Evolutionary conservation across 805 yeast species (phyloP).

Genomic region (Dipodascopsis uninucleata): DNA sequence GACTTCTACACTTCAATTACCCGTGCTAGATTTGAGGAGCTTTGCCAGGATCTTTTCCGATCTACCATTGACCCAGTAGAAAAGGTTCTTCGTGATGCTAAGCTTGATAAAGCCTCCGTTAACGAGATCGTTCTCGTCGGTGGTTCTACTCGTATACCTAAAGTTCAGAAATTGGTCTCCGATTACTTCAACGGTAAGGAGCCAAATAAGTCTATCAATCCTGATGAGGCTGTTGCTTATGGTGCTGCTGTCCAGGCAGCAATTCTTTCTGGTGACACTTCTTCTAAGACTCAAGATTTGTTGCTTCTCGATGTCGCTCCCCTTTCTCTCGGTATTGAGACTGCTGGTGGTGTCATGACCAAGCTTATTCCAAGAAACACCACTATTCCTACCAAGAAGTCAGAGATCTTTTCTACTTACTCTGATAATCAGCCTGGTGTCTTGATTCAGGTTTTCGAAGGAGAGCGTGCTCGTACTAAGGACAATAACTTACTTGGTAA

Average conservation of each 20-base stretch:
- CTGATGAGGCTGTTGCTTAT: slow-evolving; percentile 98
- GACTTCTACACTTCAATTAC: slow-evolving; percentile 95
- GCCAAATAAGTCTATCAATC: slow-evolving; percentile 94
- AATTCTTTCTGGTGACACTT: slow-evolving; percentile 91
- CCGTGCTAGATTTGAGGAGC: slow-evolving; percentile 96
- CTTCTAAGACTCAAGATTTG: slow-evolving; percentile 93
- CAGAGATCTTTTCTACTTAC: slow-evolving; percentile 93
- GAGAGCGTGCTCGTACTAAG: slow-evolving; percentile 95
- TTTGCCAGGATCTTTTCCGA: slow-evolving; percentile 91
- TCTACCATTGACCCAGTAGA: slow-evolving; percentile 93
- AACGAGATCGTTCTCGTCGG: slow-evolving; percentile 93
- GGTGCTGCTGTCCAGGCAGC: slow-evolving; percentile 99
- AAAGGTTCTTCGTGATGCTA: slow-evolving; percentile 86
- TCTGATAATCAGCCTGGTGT: slow-evolving; percentile 99
- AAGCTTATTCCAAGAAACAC: slow-evolving; percentile 98
- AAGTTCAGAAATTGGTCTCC: slow-evolving; percentile 89
- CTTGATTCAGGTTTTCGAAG: slow-evolving; percentile 93
- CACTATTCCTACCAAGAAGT: slow-evolving; percentile 95
- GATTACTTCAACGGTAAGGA: slow-evolving; percentile 97
- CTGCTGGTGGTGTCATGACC: slow-evolving; percentile 99
- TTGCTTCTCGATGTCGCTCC: slow-evolving; percentile 96
- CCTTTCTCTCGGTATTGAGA: slow-evolving; percentile 94
- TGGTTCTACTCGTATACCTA: slow-evolving; percentile 98
- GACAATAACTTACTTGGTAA: slow-evolving; percentile 96
- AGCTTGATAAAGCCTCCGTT: slow-evolving; percentile 83